Evolutionary conservation across 768 basidiomycete species (phyloP).

Genomic region (Hysterangium stoloniferum): DNA sequence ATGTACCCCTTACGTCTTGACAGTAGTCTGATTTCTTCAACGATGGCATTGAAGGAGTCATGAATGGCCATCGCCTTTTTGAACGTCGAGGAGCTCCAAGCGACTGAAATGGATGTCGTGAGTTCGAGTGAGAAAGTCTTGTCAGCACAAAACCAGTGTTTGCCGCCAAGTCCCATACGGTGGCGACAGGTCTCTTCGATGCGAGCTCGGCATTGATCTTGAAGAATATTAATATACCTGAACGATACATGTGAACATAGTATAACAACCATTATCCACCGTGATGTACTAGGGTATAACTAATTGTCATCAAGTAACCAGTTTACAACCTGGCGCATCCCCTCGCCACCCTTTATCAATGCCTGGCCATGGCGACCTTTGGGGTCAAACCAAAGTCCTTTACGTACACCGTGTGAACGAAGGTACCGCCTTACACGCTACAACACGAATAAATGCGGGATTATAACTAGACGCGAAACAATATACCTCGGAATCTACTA

Average conservation of each 20-base stretch:
- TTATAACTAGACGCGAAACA: not conserved
- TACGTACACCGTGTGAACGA: constrained; percentile 60
- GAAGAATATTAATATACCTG: no score
- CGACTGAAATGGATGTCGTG: no score
- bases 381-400: constrained; percentile 60
- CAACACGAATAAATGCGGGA: constrained; percentile 1
- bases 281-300: not conserved
- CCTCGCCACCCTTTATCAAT: constrained; percentile 42
- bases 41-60: no score
- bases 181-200: no score
- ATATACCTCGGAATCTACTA: constrained; percentile 64
- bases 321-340: constrained; percentile 47
- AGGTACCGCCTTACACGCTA: constrained; percentile 73
- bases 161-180: not conserved
- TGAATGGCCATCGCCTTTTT: no score
- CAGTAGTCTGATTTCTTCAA: no score
- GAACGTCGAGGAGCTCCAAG: no score
- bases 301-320: constrained; percentile 41
- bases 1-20: no score
- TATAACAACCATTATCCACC: no score
- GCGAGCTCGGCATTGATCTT: no score
- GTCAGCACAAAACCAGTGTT: not conserved
- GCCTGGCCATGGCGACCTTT: constrained; percentile 57
- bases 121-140: not conserved
- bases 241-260: no score